These are phyloP conservation scores for Cladosporium phlei DNA, from an alignment of 2,329 filamentous ascomycete genomes.

Conservation along the genomic window DNA sequence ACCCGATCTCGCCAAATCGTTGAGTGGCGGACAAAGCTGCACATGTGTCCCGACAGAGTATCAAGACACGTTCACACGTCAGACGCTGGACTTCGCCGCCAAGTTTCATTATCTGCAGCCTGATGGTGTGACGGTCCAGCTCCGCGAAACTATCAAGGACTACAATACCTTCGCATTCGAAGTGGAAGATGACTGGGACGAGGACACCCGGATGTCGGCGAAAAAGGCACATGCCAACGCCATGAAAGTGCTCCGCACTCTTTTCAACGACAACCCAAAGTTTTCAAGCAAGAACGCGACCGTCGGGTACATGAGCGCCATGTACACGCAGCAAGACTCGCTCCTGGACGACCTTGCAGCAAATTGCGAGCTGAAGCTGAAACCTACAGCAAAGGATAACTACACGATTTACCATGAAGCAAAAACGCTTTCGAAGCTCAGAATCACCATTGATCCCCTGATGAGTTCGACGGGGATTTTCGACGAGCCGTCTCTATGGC, in stretches of 20 bases:
- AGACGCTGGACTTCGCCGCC: conserved; percentile 17
- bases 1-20: conserved; percentile 19
- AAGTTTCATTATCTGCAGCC: conserved; percentile 17
- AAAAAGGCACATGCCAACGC: conserved; percentile 13
- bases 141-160: conserved; percentile 14
- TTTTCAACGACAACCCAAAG: conserved; percentile 17
- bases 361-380: background rate
- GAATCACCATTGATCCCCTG: conserved; percentile 17
- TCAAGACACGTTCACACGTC: background rate
- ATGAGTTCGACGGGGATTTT: conserved; percentile 9
- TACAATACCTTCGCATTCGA: conserved; percentile 17
- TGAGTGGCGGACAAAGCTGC: conserved; percentile 17
- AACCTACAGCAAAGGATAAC: background rate
- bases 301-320: too few species aligned
- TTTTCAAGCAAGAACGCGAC: background rate
- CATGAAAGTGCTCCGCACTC: conserved; percentile 13
- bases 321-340: too few species aligned
- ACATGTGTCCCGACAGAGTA: conserved; percentile 20
- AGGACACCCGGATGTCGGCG: conserved; percentile 9
- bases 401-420: conserved; percentile 17
- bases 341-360: conserved; percentile 5
- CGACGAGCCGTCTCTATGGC: conserved; percentile 20
- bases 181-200: conserved; percentile 16
- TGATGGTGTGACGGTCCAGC: conserved; percentile 5
- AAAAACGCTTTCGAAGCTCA: conserved; percentile 13